A percentile compares a stretch with the other conserved stretches of the same genome.
Conservation (phyloP, 2,329 filamentous ascomycete genomes). For the Phialophora tarda region DNA sequence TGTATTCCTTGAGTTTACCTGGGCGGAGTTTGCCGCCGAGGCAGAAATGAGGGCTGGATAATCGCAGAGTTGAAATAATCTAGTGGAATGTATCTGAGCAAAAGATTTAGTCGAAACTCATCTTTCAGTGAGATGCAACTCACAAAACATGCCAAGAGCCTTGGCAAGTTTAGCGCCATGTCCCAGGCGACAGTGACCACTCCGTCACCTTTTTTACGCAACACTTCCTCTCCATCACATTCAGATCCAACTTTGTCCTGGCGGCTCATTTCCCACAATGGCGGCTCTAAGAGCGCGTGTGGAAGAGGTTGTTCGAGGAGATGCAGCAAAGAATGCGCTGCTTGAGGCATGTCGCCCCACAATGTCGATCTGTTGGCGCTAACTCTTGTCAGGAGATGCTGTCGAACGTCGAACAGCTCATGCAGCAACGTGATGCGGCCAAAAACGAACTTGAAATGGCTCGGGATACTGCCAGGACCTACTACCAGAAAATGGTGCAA, state of each 20-base stretch:
- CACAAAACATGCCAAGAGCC: slow-evolving; percentile 17
- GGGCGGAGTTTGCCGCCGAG: neutral
- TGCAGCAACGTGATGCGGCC: slow-evolving; percentile 28
- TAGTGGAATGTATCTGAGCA: neutral
- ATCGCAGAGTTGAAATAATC: neutral
- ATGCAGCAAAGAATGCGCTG: slow-evolving; percentile 27
- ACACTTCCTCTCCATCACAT: neutral
- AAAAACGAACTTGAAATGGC: slow-evolving; percentile 32
- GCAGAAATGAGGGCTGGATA: neutral
- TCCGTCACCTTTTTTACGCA: neutral
- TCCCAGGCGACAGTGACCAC: neutral
- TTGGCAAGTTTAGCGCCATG: slow-evolving; percentile 3
- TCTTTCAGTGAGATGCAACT: neutral
- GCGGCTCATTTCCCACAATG: slow-evolving; percentile 16
- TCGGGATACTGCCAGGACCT: slow-evolving; percentile 31
- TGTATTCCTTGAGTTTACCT: no score
- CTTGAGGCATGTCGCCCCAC: slow-evolving; percentile 23
- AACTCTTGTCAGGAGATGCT: slow-evolving; percentile 27
- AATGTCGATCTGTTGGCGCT: slow-evolving; percentile 6
- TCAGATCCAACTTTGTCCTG: neutral
- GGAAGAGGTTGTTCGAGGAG: slow-evolving; percentile 22
- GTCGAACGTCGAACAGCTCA: slow-evolving; percentile 27
- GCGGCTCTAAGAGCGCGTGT: slow-evolving; percentile 30
- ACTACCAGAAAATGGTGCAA: slow-evolving; percentile 34
- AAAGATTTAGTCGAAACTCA: neutral